A percentile compares a stretch with the other conserved stretches of the same genome.
Conservation (phyloP, 192 early-diverging fungal species). For the Coemansia sp. region DNA sequence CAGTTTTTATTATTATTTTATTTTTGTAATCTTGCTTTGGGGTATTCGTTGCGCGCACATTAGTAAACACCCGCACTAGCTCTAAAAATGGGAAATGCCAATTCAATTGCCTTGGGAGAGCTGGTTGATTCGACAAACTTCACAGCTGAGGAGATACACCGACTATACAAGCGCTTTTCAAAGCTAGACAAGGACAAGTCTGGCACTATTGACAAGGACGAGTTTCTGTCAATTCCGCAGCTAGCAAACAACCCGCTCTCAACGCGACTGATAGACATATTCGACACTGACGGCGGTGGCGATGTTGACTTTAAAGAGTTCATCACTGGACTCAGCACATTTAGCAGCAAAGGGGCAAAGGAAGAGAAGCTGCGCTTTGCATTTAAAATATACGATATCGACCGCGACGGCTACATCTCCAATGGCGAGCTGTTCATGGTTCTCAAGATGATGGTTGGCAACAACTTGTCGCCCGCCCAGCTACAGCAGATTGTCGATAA, state of each 20-base stretch:
- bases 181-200: constrained; percentile 96
- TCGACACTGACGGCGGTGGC: constrained; percentile 97
- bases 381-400: constrained; percentile 99
- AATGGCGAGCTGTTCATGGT: constrained; percentile 99
- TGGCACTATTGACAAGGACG: constrained; percentile 96
- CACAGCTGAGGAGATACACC: constrained; percentile 91
- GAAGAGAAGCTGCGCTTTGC: constrained; percentile 93
- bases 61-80: background rate
- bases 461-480: constrained; percentile 92
- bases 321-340: constrained; percentile 89
- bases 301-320: constrained; percentile 99
- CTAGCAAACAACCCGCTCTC: constrained; percentile 98
- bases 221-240: constrained; percentile 95
- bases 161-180: constrained; percentile 98
- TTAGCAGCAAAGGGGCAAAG: constrained; percentile 92
- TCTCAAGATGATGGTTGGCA: constrained; percentile 99
- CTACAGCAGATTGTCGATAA: constrained; percentile 99
- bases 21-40: background rate
- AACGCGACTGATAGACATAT: constrained; percentile 91
- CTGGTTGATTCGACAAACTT: constrained; percentile 56
- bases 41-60: background rate
- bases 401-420: constrained; percentile 96
- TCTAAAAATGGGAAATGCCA: constrained; percentile 47
- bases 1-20: background rate
- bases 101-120: constrained; percentile 37